Evolutionary conservation across 2,329 filamentous ascomycete genomes (phyloP), one percentile per base, ranked within the genome.

Genomic region (Hawksworthiomyces lignivorus): DNA sequence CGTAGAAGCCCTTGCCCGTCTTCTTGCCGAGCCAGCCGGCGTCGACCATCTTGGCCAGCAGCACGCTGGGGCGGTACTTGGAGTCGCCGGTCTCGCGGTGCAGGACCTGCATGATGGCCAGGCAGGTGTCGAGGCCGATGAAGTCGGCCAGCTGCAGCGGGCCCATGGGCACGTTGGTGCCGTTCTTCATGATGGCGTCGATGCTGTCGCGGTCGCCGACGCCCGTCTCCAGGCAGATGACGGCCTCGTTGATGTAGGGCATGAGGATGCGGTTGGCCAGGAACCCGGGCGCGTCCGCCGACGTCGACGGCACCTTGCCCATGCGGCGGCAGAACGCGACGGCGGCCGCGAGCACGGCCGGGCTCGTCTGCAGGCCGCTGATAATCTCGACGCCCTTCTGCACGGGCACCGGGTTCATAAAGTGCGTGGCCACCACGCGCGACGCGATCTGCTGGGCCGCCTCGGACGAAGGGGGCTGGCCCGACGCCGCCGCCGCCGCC

Each of bases 381-480:
- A 98, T 97, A 56, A 98, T 96, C 67, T 98, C 92, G 5, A 98
- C 92, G 39, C 92, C 92, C 64, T 95, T 95, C 60, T 97, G 92
- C 24, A 98, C 69, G 3, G 92, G 92, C 0, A 98, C 92, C 0
- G 92, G 92, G 70, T 98, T 98, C 92, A 98, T 98, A 66, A 98
- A 98, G 64, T 98, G 92, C 14, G 92, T 97, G 39, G 87, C 87
- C 42, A 98, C 80, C 9, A 98, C 92, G 36, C 92, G 83, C 6
- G 45, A 41, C 15, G 87, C 90, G 32, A 87, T 84, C 30, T 82
- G 84, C 32, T 90, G 1, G 87, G 83, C 79, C 3, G 41, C 40
- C 21, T 33, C 40, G 7, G 40, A 36, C 20, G 41, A 21, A 29
- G 17, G 20, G 9, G 37, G 33, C 30, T 39, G 22, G 17, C 41